phyloP scores from a whole-genome alignment of 257 asterid species.

The Plantago ovata region DNA sequence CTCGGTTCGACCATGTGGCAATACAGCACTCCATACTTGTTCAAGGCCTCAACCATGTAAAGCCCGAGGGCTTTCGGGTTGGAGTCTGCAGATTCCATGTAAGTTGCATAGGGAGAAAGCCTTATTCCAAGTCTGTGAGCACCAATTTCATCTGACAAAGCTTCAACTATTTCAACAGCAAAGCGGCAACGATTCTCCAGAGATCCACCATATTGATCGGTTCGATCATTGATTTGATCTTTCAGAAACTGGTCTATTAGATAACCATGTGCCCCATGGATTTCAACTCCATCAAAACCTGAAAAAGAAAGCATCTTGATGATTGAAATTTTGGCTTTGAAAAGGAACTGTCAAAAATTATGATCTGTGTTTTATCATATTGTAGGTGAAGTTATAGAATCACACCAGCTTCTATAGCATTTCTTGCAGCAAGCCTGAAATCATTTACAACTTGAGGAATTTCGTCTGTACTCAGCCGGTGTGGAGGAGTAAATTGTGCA shows the following conservation, averaged over 20 bases:
- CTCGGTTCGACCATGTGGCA: slow-evolving; percentile 77
- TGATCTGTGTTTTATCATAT: neutral
- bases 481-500: slow-evolving; percentile 50
- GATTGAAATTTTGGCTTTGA: neutral
- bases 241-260: slow-evolving; percentile 68
- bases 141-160: slow-evolving; percentile 44
- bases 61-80: slow-evolving; percentile 57
- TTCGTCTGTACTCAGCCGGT: slow-evolving; percentile 51
- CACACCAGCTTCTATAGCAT: slow-evolving; percentile 77
- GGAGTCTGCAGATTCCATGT: slow-evolving; percentile 42
- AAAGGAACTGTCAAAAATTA: neutral
- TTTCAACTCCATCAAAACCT: slow-evolving; percentile 81
- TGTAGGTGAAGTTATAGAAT: neutral
- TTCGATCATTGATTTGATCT: slow-evolving; percentile 60
- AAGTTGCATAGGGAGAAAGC: slow-evolving; percentile 60
- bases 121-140: slow-evolving; percentile 58
- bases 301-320: neutral
- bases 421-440: slow-evolving; percentile 70
- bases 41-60: slow-evolving; percentile 48
- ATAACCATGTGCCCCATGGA: slow-evolving; percentile 73
- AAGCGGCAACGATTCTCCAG: slow-evolving; percentile 66
- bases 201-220: slow-evolving; percentile 65
- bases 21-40: slow-evolving; percentile 40
- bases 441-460: slow-evolving; percentile 56
- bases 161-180: slow-evolving; percentile 50